Evolutionary conservation across 768 basidiomycete genomes (phyloP).

Genomic region (Psilocybe tampanensis): DNA sequence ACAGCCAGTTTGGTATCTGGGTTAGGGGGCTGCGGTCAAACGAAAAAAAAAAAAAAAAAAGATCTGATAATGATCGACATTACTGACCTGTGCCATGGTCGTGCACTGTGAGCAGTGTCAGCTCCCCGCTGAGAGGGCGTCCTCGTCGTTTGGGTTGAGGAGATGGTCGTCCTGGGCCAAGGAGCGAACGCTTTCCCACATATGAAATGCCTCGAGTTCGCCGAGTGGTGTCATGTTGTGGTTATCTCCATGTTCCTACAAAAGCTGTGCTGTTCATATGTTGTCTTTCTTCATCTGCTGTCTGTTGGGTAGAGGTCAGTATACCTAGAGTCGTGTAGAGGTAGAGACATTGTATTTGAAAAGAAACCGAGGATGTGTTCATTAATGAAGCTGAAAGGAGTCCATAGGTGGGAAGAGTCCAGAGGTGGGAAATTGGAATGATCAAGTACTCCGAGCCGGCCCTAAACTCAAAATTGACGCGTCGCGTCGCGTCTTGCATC

Average conservation of each 20-base stretch:
- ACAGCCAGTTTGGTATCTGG: background rate
- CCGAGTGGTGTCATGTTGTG: background rate
- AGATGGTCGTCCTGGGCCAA: background rate
- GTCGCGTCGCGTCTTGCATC: conserved; percentile 39
- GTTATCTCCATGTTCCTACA: conserved; percentile 4
- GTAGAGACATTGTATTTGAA: too few species aligned
- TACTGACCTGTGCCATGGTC: conserved; percentile 1
- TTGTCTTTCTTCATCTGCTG: too few species aligned
- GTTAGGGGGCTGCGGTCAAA: background rate
- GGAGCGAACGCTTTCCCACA: background rate
- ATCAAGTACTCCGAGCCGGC: conserved; percentile 31
- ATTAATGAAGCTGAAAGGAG: too few species aligned
- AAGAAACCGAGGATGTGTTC: too few species aligned
- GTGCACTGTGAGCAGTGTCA: background rate
- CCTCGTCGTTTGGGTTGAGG: background rate
- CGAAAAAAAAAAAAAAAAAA: too few species aligned
- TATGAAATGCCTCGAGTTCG: background rate
- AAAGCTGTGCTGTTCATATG: conserved; percentile 13
- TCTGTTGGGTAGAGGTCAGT: too few species aligned
- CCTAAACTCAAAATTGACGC: conserved; percentile 53
- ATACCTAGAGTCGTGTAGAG: too few species aligned
- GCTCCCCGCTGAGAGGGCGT: background rate
- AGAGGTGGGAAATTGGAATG: background rate
- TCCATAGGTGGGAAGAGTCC: background rate
- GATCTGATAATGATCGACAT: background rate